Percentiles rank a stretch among this genome's conserved stretches.
phyloP scores from a whole-genome alignment of 164 flowering plant genomes.

The Brasenia schreberi region DNA sequence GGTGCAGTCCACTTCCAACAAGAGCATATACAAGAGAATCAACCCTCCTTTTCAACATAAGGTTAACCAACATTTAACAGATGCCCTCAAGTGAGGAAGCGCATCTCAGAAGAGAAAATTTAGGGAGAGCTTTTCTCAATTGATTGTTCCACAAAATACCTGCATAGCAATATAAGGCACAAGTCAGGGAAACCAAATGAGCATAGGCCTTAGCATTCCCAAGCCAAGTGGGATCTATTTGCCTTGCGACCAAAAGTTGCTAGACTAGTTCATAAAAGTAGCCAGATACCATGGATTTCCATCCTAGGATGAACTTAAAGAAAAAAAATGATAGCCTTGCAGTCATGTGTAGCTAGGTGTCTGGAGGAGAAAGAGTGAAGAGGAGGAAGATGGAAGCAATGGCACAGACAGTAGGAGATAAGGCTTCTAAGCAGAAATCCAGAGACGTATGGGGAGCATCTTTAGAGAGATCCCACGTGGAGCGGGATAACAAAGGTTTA shows the following conservation, averaged over 20 bases:
- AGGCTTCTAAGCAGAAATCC: too few species aligned
- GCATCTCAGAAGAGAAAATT: not conserved
- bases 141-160: constrained; percentile 43
- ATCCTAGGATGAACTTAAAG: not conserved
- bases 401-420: too few species aligned
- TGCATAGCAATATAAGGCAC: constrained; percentile 7
- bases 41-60: too few species aligned
- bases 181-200: not conserved
- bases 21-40: too few species aligned
- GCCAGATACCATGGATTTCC: not conserved
- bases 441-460: too few species aligned
- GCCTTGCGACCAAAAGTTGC: not conserved
- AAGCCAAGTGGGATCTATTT: not conserved
- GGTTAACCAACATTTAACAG: too few species aligned
- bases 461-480: too few species aligned
- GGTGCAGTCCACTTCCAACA: too few species aligned
- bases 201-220: not conserved
- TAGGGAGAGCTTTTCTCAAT: constrained; percentile 10
- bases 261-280: not conserved
- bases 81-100: too few species aligned
- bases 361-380: not conserved
- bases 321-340: too few species aligned
- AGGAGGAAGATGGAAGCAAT: too few species aligned
- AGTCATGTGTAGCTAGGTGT: not conserved
- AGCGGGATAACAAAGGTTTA: too few species aligned